phyloP scores from a whole-genome alignment of 2,329 filamentous ascomycete genomes.

The Fonsecaea monophora region DNA sequence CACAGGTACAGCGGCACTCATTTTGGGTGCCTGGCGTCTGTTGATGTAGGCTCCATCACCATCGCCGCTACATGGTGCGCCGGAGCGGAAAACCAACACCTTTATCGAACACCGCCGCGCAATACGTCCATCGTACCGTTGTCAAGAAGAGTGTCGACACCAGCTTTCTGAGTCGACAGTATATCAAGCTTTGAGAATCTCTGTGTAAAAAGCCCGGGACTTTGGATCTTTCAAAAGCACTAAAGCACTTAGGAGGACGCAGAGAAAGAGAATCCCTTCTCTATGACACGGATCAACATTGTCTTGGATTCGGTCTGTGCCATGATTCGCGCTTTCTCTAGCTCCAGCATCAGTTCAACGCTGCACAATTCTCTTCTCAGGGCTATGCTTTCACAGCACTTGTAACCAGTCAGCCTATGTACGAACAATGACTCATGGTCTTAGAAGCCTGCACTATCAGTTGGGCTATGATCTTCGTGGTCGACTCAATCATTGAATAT shows the following conservation, averaged over 20 bases:
- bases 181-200: not conserved
- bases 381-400: not conserved
- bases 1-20: slow-evolving; percentile 69
- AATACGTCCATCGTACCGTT: not conserved
- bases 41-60: slow-evolving; percentile 59
- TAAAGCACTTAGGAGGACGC: not conserved
- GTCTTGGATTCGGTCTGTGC: slow-evolving; percentile 4
- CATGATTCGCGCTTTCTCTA: not conserved
- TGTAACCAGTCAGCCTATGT: not conserved
- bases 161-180: not conserved
- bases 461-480: too few relatives aligned
- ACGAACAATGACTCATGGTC: not conserved
- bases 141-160: not conserved
- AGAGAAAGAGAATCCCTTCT: not conserved
- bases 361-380: not conserved
- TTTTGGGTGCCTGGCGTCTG: slow-evolving; percentile 71
- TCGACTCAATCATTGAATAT: too few relatives aligned
- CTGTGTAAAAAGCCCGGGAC: too few relatives aligned
- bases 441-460: too few relatives aligned
- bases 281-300: not conserved
- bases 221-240: not conserved
- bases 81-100: not conserved
- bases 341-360: not conserved
- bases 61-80: not conserved
- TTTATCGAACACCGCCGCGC: not conserved